Conservation (phyloP, 2,329 filamentous ascomycete genomes). For the Chaetomiaceae sp. region DNA sequence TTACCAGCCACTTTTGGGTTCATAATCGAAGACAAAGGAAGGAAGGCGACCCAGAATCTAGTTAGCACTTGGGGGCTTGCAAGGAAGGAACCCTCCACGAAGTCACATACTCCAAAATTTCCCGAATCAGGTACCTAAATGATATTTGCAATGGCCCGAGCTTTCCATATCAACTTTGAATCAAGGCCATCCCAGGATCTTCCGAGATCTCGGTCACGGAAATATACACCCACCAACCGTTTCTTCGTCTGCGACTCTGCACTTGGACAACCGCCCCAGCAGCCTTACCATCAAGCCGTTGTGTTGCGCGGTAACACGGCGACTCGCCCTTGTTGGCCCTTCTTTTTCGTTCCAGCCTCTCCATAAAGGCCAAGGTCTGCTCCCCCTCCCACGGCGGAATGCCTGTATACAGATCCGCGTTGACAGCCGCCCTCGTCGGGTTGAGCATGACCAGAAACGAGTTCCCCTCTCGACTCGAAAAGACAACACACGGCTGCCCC, state of each 20-base stretch:
- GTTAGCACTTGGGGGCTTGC: too few species aligned
- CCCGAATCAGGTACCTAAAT: too few species aligned
- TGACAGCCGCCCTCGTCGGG: background rate
- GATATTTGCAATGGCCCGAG: too few species aligned
- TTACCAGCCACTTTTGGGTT: too few species aligned
- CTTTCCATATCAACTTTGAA: too few species aligned
- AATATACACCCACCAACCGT: background rate
- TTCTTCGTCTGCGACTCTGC: background rate
- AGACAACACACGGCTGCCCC: background rate
- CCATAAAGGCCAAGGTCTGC: background rate
- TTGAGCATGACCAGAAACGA: slow-evolving; percentile 1
- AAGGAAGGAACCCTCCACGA: too few species aligned
- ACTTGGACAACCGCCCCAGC: background rate
- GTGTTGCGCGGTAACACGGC: background rate
- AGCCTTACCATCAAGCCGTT: background rate
- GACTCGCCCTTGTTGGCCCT: background rate
- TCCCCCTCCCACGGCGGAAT: background rate
- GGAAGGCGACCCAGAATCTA: too few species aligned
- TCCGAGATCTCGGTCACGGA: too few species aligned
- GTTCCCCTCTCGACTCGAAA: background rate
- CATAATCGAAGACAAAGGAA: too few species aligned
- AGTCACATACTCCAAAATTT: too few species aligned
- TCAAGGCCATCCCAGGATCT: too few species aligned
- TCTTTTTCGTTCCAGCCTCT: background rate
- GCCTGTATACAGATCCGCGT: background rate